Base-by-base conservation (phyloP, 2,329 filamentous ascomycete species). In the Lasiodiplodia sp. region DNA sequence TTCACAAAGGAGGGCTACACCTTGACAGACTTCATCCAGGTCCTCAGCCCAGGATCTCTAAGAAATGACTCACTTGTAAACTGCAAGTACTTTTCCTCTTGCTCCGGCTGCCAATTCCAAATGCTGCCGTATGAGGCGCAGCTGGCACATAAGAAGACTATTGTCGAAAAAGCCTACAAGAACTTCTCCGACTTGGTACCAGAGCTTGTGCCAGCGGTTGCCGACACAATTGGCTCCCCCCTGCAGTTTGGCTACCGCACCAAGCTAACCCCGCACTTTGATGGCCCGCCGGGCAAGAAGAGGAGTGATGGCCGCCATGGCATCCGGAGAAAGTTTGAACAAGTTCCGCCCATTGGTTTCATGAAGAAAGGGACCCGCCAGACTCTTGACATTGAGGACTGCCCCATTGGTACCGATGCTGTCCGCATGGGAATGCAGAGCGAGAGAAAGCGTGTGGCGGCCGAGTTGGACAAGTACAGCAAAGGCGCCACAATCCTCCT, bases 191-290 rank as follows among this genome's bases (percentile, higher is more conserved):
- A 93, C 70, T 85, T 99, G 7, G 86, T 91, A 0, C 87, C 91
- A 0, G 89, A 92, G 69, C 83, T 92, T 23, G 85, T 98, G 1
- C 96, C 96, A 2, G 77, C 86, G 2, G 87, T 98, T 68, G 87
- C 86, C 62, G 92, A 96, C 72, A 99, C 96, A 10, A 94, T 97
- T 75, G 92, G 92, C 58, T 97, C 93, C 52, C 96, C 96, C 2
- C 81, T 97, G 70, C 90, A 97, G 80, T 98, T 96, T 80, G 92
- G 91, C 68, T 99, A 99, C 83, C 89, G 96, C 66, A 99, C 96
- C 23, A 99, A 99, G 82, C 86, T 99, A 72, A 99, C 96, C 21
- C 96, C 96, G 34, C 96, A 99, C 80, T 99, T 98, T 77, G 92
- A 97, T 77, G 92, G 89, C 0, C 92, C 94, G 1, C 88, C 88